Percentiles rank a stretch among this genome's conserved stretches.
These are phyloP conservation scores for Aspergillus sp. DNA, from an alignment of 2,329 filamentous ascomycete genomes.

Conservation along the genomic window DNA sequence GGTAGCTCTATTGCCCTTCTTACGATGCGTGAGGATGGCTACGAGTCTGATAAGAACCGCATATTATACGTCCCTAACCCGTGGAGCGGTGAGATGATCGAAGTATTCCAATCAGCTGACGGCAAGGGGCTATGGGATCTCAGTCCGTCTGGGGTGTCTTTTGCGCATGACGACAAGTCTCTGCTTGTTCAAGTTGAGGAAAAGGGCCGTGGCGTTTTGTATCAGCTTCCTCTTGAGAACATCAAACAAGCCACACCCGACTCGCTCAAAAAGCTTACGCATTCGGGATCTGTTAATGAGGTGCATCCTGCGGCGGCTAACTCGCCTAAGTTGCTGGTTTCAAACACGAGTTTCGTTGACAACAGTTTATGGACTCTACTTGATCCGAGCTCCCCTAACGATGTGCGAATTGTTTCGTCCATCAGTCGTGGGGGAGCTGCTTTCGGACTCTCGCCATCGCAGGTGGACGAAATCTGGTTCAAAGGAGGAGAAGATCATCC, in stretches of 20 bases:
- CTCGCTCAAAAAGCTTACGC: constrained; percentile 32
- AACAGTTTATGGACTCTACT: constrained; percentile 39
- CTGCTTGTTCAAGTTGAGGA: constrained; percentile 38
- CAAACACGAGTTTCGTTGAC: constrained; percentile 39
- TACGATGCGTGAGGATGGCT: constrained; percentile 39
- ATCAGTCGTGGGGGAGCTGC: constrained; percentile 28
- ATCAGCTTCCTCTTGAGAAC: constrained; percentile 30
- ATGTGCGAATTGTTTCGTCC: constrained; percentile 33
- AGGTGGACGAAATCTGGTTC: constrained; percentile 43
- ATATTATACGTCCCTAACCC: constrained; percentile 39
- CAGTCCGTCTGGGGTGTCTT: constrained; percentile 36
- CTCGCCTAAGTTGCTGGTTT: constrained; percentile 34
- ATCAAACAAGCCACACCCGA: constrained; percentile 23
- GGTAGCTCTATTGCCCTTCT: constrained; percentile 39
- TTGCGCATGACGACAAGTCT: constrained; percentile 36
- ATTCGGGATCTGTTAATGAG: constrained; percentile 36
- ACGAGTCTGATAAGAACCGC: constrained; percentile 42
- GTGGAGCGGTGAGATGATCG: constrained; percentile 33
- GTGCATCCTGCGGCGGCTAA: constrained; percentile 28
- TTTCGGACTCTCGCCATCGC: constrained; percentile 36
- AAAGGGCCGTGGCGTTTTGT: constrained; percentile 36
- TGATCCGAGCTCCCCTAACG: constrained; percentile 25
- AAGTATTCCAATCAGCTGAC: constrained; percentile 32
- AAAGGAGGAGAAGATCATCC: constrained; percentile 38
- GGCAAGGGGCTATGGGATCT: constrained; percentile 36